Evolutionary conservation across 768 basidiomycete genomes (phyloP), one percentile per base, ranked within the genome.

Genomic region (Rhodotorula taiwanensis): DNA sequence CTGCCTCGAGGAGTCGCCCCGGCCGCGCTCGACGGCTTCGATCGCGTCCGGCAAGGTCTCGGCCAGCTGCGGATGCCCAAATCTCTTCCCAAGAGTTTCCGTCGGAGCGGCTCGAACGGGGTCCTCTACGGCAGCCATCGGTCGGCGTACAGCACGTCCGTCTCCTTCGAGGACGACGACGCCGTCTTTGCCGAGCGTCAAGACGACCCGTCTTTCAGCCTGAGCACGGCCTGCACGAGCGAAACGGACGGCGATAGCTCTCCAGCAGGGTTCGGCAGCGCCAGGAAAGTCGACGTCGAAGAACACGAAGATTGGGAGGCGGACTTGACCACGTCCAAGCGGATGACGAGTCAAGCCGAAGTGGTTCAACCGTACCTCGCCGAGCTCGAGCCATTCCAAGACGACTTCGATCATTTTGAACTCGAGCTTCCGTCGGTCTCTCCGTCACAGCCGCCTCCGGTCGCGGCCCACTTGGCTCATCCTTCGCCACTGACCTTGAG

Each of bases 81-180:
- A 2, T 52, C n/a, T 31, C 11, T 48, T 58, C 15, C n/a, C 47
- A n/a, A n/a, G n/a, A n/a, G 54, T 49, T 20, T 51, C 31, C 23
- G 53, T 43, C 14, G 59, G 55, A 1, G 41, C 25, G 41, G 27
- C 31, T 4, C 31, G 31, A 9, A 5, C 13, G 4, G 6, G 7
- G 28, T 23, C 28, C 27, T 28, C 23, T 20, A 28, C n/a, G 53
- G 20, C 30, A 13, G 47, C 28, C 16, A 23, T 13, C 15, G 43
- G n/a, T 2, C 23, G 4, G 47, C 56, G 5, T 65, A 65, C 50
- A 60, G 58, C 42, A 56, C 43, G 30, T 65, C 64, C n/a, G 39
- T 71, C 52, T 67, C 64, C 28, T 71, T 71, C 59, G 70, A 71
- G 48, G 70, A 69, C 47, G 64, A 70, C 25, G 70, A 71, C 33